A percentile compares a stretch with the other conserved stretches of the same genome.
phyloP scores from a whole-genome alignment of 2,329 filamentous ascomycete genomes.

The Colletotrichum truncatum region DNA sequence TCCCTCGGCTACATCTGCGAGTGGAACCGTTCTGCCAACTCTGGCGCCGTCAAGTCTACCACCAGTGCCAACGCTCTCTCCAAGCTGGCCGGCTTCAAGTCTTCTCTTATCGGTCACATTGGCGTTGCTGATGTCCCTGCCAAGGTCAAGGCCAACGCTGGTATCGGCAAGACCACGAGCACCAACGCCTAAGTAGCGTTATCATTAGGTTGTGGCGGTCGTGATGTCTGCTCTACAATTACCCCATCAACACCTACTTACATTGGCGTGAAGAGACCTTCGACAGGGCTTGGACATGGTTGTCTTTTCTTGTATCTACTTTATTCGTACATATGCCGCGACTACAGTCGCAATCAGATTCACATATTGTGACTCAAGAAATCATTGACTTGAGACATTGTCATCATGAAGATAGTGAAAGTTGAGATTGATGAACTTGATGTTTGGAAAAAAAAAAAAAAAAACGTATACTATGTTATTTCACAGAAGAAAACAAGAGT shows the following conservation, averaged over 20 bases:
- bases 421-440: background rate
- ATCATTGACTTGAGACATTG: background rate
- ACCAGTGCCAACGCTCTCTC: constrained; percentile 26
- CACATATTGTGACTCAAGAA: background rate
- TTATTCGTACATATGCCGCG: background rate
- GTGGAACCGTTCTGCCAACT: constrained; percentile 34
- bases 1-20: constrained; percentile 35
- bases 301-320: constrained; percentile 4
- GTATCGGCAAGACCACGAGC: constrained; percentile 34
- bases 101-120: constrained; percentile 33
- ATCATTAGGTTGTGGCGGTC: too few species aligned
- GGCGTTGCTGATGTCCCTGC: constrained; percentile 32
- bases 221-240: too few species aligned
- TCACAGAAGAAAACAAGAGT: background rate
- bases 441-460: background rate
- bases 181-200: background rate
- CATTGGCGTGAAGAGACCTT: too few species aligned
- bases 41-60: constrained; percentile 26
- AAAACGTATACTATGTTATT: background rate
- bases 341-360: background rate
- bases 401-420: background rate
- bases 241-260: too few species aligned
- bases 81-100: constrained; percentile 33
- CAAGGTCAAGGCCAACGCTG: constrained; percentile 35
- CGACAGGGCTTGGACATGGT: background rate